A percentile compares a stretch with the other conserved stretches of the same genome.
Evolutionary conservation across 371 early-diverging fungal genomes (phyloP).

Genomic region (Apophysomyces sp.): DNA sequence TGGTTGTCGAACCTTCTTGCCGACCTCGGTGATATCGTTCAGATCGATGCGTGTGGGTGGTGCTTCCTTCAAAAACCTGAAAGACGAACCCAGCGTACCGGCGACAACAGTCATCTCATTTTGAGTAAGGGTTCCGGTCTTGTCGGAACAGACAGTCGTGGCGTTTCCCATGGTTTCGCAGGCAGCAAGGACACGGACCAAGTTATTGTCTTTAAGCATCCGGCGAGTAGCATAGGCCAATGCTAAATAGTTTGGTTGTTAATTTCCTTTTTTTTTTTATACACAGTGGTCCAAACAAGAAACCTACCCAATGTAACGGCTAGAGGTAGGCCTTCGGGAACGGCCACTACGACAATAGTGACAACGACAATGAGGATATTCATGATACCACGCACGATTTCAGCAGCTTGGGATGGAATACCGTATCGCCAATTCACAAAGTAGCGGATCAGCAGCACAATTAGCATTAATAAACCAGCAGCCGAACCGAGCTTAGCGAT

Average conservation of each 20-base stretch:
- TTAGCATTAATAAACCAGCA: conserved; percentile 66
- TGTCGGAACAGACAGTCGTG: conserved; percentile 90
- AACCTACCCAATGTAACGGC: conserved; percentile 64
- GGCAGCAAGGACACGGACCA: conserved; percentile 85
- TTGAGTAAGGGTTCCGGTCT: conserved; percentile 89
- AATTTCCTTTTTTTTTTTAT: background rate
- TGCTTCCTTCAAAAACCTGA: conserved; percentile 34
- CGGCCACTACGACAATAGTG: conserved; percentile 79
- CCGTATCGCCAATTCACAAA: conserved; percentile 46
- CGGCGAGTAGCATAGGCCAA: conserved; percentile 75
- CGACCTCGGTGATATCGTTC: conserved; percentile 28
- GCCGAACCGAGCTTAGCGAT: conserved; percentile 74
- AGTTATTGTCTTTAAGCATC: conserved; percentile 89
- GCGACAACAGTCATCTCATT: conserved; percentile 91
- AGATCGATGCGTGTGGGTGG: conserved; percentile 33
- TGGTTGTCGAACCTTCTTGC: conserved; percentile 32
- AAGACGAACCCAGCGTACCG: conserved; percentile 56
- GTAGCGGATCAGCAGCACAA: conserved; percentile 63
- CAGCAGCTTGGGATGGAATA: conserved; percentile 27
- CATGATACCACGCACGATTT: conserved; percentile 55
- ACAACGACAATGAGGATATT: conserved; percentile 69
- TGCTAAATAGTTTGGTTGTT: conserved; percentile 43
- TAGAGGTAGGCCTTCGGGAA: conserved; percentile 80
- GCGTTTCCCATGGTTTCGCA: conserved; percentile 97
- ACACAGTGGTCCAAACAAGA: background rate